Evolutionary conservation across 1,139 yeast genomes (phyloP).

Genomic region (Yamadazyma songkhlaensis): DNA sequence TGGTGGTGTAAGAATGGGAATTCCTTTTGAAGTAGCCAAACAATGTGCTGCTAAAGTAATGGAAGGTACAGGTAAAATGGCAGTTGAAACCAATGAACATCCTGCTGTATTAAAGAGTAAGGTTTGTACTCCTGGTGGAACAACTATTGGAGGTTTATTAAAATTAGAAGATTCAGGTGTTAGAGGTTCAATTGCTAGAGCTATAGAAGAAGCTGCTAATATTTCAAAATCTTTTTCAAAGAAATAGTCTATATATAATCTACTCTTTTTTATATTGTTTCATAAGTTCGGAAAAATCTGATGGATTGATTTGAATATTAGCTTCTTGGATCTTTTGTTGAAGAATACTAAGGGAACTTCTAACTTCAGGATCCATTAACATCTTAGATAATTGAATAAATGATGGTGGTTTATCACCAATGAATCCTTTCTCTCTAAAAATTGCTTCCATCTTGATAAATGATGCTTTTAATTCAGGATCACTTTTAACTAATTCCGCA

Average conservation of each 20-base stretch:
- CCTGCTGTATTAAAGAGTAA: constrained; percentile 89
- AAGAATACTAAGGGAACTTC: constrained; percentile 27
- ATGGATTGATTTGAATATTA: constrained; percentile 30
- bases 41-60: constrained; percentile 93
- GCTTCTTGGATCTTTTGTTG: constrained; percentile 32
- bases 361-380: constrained; percentile 37
- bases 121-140: constrained; percentile 98
- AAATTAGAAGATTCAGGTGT: constrained; percentile 91
- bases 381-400: constrained; percentile 37
- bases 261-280: constrained; percentile 5
- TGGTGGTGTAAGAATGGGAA: constrained; percentile 93
- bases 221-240: constrained; percentile 80
- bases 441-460: constrained; percentile 31
- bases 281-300: constrained; percentile 31
- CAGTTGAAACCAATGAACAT: constrained; percentile 74
- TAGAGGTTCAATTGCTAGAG: constrained; percentile 82
- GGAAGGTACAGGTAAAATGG: constrained; percentile 97
- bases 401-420: constrained; percentile 29
- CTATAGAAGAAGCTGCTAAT: constrained; percentile 85
- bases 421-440: constrained; percentile 32
- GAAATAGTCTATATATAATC: constrained; percentile 30
- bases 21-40: constrained; percentile 79
- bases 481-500: constrained; percentile 17
- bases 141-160: constrained; percentile 93
- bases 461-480: constrained; percentile 28